phyloP scores from a whole-genome alignment of 2,329 filamentous ascomycete genomes.

The Neoascochyta sp. region DNA sequence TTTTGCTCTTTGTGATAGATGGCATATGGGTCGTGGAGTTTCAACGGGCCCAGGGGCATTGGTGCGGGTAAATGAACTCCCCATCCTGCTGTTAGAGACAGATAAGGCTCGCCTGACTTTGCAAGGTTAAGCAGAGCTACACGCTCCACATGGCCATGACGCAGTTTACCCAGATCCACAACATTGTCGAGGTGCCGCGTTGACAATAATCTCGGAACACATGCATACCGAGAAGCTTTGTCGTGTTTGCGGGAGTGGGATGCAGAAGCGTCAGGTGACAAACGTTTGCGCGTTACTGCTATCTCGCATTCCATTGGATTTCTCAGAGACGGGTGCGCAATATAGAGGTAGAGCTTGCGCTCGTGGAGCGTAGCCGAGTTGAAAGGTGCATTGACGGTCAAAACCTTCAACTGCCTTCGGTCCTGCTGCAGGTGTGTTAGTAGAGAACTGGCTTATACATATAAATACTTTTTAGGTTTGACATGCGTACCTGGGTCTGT shows the following conservation, averaged over 20 bases:
- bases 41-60: constrained; percentile 23
- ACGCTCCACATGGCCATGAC: constrained; percentile 31
- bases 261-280: constrained; percentile 28
- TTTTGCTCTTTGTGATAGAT: constrained; percentile 25
- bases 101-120: constrained; percentile 14
- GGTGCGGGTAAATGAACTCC: constrained; percentile 32
- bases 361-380: constrained; percentile 38
- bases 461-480: not conserved
- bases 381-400: constrained; percentile 32
- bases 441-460: not conserved
- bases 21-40: constrained; percentile 34
- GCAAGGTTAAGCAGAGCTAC: constrained; percentile 25
- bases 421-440: constrained; percentile 3
- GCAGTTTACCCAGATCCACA: constrained; percentile 31
- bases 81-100: constrained; percentile 38
- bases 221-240: constrained; percentile 30
- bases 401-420: constrained; percentile 21
- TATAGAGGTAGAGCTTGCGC: constrained; percentile 38
- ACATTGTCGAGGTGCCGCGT: constrained; percentile 21
- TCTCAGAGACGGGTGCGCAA: constrained; percentile 31
- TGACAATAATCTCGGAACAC: constrained; percentile 32
- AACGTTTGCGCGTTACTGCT: constrained; percentile 33
- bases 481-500: constrained; percentile 18
- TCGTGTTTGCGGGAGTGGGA: constrained; percentile 20
- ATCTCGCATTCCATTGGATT: constrained; percentile 38